These are phyloP conservation scores for Saussurea involucrata DNA, from an alignment of 129 eudicot species.

Conservation along the genomic window DNA sequence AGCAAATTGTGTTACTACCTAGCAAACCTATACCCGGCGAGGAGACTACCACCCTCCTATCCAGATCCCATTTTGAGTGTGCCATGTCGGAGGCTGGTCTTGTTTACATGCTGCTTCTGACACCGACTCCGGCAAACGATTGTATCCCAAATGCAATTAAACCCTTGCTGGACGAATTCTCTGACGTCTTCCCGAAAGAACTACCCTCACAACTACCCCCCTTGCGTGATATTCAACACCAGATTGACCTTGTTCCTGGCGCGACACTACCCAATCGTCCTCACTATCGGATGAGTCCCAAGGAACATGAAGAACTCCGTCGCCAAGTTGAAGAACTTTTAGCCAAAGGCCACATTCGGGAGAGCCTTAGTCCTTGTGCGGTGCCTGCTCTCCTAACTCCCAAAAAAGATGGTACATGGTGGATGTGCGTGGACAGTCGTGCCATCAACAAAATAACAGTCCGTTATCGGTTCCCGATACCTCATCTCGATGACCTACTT, in stretches of 20 bases:
- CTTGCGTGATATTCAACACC: too few relatives aligned
- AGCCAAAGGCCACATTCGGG: background rate
- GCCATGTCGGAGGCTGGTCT: too few relatives aligned
- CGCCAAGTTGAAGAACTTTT: slow-evolving; percentile 5
- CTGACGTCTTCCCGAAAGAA: too few relatives aligned
- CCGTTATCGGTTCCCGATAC: background rate
- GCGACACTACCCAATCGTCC: too few relatives aligned
- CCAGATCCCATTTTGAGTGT: background rate
- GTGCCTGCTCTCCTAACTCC: background rate
- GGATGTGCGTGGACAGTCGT: slow-evolving; percentile 1
- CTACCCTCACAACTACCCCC: too few relatives aligned
- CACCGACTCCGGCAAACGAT: background rate
- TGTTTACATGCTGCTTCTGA: too few relatives aligned
- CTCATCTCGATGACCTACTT: background rate
- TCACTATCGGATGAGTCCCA: too few relatives aligned
- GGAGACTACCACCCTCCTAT: background rate
- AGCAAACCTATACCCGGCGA: too few relatives aligned
- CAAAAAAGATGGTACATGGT: background rate
- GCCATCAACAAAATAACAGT: background rate
- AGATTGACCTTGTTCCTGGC: too few relatives aligned
- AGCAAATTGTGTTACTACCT: background rate
- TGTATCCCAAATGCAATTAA: too few relatives aligned
- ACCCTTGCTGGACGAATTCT: too few relatives aligned
- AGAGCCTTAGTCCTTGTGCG: background rate
- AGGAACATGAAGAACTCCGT: slow-evolving; percentile 1